phyloP scores from a whole-genome alignment of 2,329 filamentous ascomycete species.

The Emmonsia crescens region DNA sequence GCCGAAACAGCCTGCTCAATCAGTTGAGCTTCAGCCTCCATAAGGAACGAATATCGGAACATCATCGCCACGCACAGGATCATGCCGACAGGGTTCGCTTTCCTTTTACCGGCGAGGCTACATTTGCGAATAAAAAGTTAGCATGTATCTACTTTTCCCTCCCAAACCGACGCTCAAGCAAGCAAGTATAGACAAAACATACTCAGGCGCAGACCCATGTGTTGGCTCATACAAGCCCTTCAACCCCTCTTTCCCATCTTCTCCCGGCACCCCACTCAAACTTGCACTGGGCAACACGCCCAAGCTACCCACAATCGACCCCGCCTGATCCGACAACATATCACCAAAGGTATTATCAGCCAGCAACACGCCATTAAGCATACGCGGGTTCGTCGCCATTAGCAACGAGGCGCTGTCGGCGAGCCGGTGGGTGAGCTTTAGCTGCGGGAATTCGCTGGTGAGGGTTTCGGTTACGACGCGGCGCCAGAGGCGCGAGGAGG shows the following conservation, averaged over 20 bases:
- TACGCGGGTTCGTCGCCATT: slow-evolving; percentile 78
- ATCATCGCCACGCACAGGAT: slow-evolving; percentile 88
- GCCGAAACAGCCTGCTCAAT: slow-evolving; percentile 69
- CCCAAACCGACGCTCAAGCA: not conserved
- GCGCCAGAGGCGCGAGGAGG: slow-evolving; percentile 74
- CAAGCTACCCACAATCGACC: slow-evolving; percentile 76
- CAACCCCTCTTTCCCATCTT: slow-evolving; percentile 42
- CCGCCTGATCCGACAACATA: slow-evolving; percentile 85
- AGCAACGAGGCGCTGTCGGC: slow-evolving; percentile 88
- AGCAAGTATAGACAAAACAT: slow-evolving; percentile 10
- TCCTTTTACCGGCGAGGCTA: slow-evolving; percentile 76
- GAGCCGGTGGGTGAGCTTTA: slow-evolving; percentile 71
- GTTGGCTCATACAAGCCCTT: slow-evolving; percentile 89
- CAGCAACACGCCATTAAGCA: slow-evolving; percentile 75
- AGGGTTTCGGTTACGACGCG: slow-evolving; percentile 73
- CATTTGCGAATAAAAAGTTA: slow-evolving; percentile 28
- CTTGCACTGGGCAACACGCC: slow-evolving; percentile 78
- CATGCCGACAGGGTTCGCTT: slow-evolving; percentile 81
- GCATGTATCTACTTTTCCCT: not conserved
- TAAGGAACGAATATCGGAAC: slow-evolving; percentile 76
- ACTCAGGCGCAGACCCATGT: slow-evolving; percentile 48
- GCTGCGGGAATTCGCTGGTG: slow-evolving; percentile 69
- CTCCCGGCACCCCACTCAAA: slow-evolving; percentile 69
- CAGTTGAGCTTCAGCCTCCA: slow-evolving; percentile 61
- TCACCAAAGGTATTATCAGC: slow-evolving; percentile 88